These are phyloP conservation scores for Nidula microcarpa DNA, from an alignment of 768 basidiomycete genomes.

Conservation along the genomic window DNA sequence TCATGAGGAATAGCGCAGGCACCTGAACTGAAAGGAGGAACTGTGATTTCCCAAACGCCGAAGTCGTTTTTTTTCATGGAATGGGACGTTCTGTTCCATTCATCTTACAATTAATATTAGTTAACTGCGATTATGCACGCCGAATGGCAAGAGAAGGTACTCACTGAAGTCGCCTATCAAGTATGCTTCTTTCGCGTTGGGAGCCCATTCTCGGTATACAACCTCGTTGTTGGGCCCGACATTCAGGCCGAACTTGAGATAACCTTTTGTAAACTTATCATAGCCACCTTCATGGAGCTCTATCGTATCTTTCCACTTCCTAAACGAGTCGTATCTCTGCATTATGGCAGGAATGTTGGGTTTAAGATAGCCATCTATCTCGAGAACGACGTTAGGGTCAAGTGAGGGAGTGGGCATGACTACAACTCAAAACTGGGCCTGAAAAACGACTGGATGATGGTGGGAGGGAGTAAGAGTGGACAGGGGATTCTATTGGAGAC, in stretches of 20 bases:
- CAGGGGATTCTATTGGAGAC: not conserved
- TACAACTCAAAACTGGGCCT: not conserved
- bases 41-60: slow-evolving; percentile 85
- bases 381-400: slow-evolving; percentile 53
- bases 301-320: slow-evolving; percentile 75
- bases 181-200: slow-evolving; percentile 76
- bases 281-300: slow-evolving; percentile 81
- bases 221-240: slow-evolving; percentile 65
- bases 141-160: slow-evolving; percentile 25
- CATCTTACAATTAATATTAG: slow-evolving; percentile 46
- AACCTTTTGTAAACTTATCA: slow-evolving; percentile 77
- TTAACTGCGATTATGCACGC: not conserved
- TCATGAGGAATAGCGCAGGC: slow-evolving; percentile 88
- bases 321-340: slow-evolving; percentile 64
- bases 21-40: slow-evolving; percentile 67
- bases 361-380: slow-evolving; percentile 72
- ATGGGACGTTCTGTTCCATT: slow-evolving; percentile 83
- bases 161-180: slow-evolving; percentile 96
- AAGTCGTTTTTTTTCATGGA: slow-evolving; percentile 82
- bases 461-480: not conserved
- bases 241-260: slow-evolving; percentile 76
- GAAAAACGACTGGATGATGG: slow-evolving; percentile 4
- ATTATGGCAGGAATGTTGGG: slow-evolving; percentile 69
- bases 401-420: slow-evolving; percentile 44
- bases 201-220: slow-evolving; percentile 94